Evolutionary conservation across 768 basidiomycete genomes (phyloP).

Genomic region (Lactarius hatsudake): DNA sequence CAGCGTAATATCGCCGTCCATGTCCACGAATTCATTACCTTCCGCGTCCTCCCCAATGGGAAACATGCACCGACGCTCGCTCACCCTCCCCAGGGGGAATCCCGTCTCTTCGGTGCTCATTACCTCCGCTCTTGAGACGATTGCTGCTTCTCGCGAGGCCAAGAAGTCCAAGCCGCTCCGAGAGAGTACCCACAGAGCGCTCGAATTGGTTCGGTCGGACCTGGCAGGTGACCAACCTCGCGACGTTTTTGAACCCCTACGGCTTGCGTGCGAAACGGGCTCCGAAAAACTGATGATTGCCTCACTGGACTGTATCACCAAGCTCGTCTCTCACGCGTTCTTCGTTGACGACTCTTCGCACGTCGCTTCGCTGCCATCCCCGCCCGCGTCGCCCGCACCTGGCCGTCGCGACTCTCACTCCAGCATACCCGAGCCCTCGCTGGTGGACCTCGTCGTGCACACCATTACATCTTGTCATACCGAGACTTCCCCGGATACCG

Average conservation of each 20-base stretch:
- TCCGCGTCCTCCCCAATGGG: constrained; percentile 25
- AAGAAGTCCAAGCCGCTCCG: constrained; percentile 75
- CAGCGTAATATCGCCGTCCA: constrained; percentile 14
- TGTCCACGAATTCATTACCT: constrained; percentile 26
- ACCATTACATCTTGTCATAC: constrained; percentile 92
- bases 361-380: constrained; percentile 54
- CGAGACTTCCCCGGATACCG: constrained; percentile 83
- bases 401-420: constrained; percentile 41
- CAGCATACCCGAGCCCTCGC: constrained; percentile 57
- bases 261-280: constrained; percentile 92
- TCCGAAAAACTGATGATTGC: constrained; percentile 94
- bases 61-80: constrained; percentile 36
- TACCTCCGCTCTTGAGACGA: constrained; percentile 80
- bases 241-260: constrained; percentile 93
- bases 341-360: constrained; percentile 66
- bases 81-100: constrained; percentile 52
- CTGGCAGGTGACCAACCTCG: constrained; percentile 73
- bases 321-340: constrained; percentile 96
- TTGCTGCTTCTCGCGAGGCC: constrained; percentile 85
- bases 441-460: constrained; percentile 91
- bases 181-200: constrained; percentile 77
- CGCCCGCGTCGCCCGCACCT: constrained; percentile 68
- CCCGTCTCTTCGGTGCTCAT: constrained; percentile 79
- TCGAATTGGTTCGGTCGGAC: constrained; percentile 77
- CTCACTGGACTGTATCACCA: constrained; percentile 95